Percentiles rank a stretch among this genome's conserved stretches.
Evolutionary conservation across 2,329 filamentous ascomycete species (phyloP).

Genomic region (Graphilbum ipis-grandicollis): DNA sequence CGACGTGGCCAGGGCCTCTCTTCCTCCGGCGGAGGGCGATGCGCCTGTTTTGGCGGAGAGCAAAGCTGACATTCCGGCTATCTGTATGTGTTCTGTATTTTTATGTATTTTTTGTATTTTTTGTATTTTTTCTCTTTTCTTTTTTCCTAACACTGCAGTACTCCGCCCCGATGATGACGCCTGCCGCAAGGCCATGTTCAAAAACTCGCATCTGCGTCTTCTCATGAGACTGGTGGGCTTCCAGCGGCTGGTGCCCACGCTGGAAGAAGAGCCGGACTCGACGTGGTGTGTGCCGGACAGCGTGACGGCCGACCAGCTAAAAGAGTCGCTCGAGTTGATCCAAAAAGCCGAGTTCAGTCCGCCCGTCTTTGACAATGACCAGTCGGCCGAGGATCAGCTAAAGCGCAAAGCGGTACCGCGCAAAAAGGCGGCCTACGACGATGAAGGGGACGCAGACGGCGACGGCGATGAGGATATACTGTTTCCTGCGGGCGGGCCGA

Average conservation of each 20-base stretch:
- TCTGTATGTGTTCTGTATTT: slow-evolving; percentile 40
- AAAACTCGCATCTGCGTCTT: slow-evolving; percentile 72
- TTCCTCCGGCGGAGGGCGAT: neutral
- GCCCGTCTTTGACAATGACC: slow-evolving; percentile 58
- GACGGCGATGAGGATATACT: slow-evolving; percentile 33
- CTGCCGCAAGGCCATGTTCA: slow-evolving; percentile 62
- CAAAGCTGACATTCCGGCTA: slow-evolving; percentile 22
- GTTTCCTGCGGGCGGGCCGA: slow-evolving; percentile 55
- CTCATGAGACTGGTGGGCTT: slow-evolving; percentile 65
- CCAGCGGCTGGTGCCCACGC: slow-evolving; percentile 32
- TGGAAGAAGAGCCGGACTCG: slow-evolving; percentile 44
- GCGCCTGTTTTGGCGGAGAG: neutral
- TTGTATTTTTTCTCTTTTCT: slow-evolving; percentile 3
- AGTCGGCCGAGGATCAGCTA: slow-evolving; percentile 61
- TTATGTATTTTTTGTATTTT: no score
- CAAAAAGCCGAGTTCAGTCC: slow-evolving; percentile 65
- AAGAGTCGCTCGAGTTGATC: slow-evolving; percentile 54
- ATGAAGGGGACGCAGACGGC: slow-evolving; percentile 22
- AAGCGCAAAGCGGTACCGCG: slow-evolving; percentile 45
- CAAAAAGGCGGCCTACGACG: slow-evolving; percentile 19
- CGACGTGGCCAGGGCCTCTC: slow-evolving; percentile 22
- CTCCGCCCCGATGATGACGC: slow-evolving; percentile 48
- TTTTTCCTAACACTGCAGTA: slow-evolving; percentile 18
- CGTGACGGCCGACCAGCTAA: slow-evolving; percentile 46
- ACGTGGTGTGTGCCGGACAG: slow-evolving; percentile 60